Conservation (phyloP, 805 yeast genomes). For the Ascoidea asiatica region DNA sequence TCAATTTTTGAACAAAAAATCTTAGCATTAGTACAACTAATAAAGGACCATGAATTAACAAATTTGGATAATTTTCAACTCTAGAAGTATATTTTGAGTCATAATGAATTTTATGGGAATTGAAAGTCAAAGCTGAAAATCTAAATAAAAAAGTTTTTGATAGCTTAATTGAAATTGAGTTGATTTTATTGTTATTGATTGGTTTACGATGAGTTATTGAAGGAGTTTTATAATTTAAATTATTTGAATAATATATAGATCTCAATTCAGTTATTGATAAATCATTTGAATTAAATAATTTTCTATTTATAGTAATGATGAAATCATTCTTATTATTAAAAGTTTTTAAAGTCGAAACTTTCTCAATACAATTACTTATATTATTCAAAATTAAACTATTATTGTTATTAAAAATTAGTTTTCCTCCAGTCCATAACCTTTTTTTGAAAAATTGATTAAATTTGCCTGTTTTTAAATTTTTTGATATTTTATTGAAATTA, state of each 20-base stretch:
- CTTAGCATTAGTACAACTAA: constrained; percentile 45
- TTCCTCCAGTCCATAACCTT: constrained; percentile 76
- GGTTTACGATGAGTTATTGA: too few relatives aligned
- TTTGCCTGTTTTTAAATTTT: constrained; percentile 10
- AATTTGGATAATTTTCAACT: constrained; percentile 44
- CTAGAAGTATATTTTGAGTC: constrained; percentile 37
- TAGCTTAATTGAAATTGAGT: constrained; percentile 20
- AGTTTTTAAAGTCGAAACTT: constrained; percentile 26
- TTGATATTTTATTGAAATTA: neutral
- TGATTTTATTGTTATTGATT: constrained; percentile 1
- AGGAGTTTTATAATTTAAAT: constrained; percentile 9
- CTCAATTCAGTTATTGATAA: constrained; percentile 37
- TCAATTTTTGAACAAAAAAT: constrained; percentile 24
- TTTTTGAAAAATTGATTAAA: constrained; percentile 27
- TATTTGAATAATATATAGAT: constrained; percentile 46
- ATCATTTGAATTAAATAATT: constrained; percentile 19
- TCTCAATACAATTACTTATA: constrained; percentile 37
- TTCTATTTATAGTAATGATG: constrained; percentile 36
- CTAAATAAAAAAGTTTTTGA: constrained; percentile 35
- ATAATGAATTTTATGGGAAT: constrained; percentile 77
- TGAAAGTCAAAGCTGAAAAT: constrained; percentile 66
- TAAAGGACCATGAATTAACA: constrained; percentile 76
- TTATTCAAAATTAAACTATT: constrained; percentile 23
- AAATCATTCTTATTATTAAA: constrained; percentile 12
- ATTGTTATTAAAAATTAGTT: constrained; percentile 25